Percentiles rank a stretch among this genome's conserved stretches.
phyloP scores from a whole-genome alignment of 306 rosid genomes.

The Sindora glabra region DNA sequence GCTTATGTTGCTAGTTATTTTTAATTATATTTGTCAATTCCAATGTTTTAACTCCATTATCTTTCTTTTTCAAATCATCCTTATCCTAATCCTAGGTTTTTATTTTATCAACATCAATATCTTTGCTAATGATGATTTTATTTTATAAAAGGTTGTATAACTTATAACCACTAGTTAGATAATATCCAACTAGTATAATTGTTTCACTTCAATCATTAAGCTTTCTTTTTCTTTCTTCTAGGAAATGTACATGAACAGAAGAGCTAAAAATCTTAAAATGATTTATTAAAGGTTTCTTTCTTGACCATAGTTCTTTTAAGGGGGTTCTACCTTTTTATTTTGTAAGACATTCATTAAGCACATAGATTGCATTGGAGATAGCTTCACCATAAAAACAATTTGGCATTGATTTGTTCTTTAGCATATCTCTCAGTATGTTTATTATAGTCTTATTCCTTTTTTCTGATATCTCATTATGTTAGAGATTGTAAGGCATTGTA shows the following conservation, averaged over 20 bases:
- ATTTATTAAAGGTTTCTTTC: background rate
- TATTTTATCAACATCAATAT: background rate
- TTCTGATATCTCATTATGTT: background rate
- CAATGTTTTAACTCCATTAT: too few relatives aligned
- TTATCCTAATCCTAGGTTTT: background rate
- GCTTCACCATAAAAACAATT: too few relatives aligned
- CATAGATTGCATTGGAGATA: background rate
- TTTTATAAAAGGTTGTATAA: too few relatives aligned
- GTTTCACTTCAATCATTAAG: too few relatives aligned
- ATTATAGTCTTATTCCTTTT: background rate
- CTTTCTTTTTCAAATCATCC: background rate
- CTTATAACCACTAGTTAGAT: too few relatives aligned
- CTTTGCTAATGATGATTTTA: background rate
- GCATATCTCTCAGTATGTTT: background rate
- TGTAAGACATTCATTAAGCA: background rate
- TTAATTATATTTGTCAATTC: too few relatives aligned
- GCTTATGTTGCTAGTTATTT: too few relatives aligned
- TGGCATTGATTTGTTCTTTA: background rate
- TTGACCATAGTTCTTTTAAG: background rate
- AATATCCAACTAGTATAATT: too few relatives aligned
- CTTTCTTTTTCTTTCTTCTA: background rate
- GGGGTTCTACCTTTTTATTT: background rate
- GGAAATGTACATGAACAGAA: background rate
- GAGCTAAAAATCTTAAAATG: background rate
- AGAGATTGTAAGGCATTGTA: background rate